These are phyloP conservation scores for Gorgonomyces haynaldii DNA, from an alignment of 192 early-diverging fungal genomes.

Conservation along the genomic window DNA sequence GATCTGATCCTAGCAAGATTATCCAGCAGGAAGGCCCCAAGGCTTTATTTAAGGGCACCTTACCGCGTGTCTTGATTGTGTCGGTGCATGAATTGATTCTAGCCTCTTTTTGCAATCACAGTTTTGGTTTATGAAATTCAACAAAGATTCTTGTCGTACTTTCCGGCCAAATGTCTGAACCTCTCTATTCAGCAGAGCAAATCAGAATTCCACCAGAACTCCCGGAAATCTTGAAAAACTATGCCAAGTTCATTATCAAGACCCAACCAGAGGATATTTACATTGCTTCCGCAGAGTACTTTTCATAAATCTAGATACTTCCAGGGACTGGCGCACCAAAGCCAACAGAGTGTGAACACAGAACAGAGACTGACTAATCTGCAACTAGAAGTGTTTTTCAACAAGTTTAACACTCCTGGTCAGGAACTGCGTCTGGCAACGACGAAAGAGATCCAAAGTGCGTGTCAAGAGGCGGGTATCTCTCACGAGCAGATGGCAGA, in stretches of 20 bases:
- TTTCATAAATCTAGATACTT: constrained; percentile 23
- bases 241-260: constrained; percentile 37
- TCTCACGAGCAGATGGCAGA: constrained; percentile 12
- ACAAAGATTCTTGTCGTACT: constrained; percentile 35
- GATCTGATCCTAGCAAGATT: constrained; percentile 12
- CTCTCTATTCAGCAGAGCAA: constrained; percentile 41
- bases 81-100: constrained; percentile 27
- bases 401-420: background rate
- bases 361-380: constrained; percentile 18
- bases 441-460: constrained; percentile 20
- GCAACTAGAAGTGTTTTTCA: constrained; percentile 27
- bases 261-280: constrained; percentile 36
- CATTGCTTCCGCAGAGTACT: constrained; percentile 24
- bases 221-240: constrained; percentile 43
- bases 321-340: constrained; percentile 23
- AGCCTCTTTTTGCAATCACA: constrained; percentile 21
- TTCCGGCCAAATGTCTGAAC: constrained; percentile 15
- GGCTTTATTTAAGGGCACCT: constrained; percentile 44
- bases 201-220: constrained; percentile 41
- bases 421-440: constrained; percentile 6
- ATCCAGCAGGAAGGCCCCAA: constrained; percentile 31
- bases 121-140: constrained; percentile 59
- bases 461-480: constrained; percentile 14
- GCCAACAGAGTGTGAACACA: constrained; percentile 5
- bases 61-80: constrained; percentile 42